Percentiles rank a stretch among this genome's conserved stretches.
Conservation (phyloP, 73 alveolate genomes). For the Urostyla sp. region DNA sequence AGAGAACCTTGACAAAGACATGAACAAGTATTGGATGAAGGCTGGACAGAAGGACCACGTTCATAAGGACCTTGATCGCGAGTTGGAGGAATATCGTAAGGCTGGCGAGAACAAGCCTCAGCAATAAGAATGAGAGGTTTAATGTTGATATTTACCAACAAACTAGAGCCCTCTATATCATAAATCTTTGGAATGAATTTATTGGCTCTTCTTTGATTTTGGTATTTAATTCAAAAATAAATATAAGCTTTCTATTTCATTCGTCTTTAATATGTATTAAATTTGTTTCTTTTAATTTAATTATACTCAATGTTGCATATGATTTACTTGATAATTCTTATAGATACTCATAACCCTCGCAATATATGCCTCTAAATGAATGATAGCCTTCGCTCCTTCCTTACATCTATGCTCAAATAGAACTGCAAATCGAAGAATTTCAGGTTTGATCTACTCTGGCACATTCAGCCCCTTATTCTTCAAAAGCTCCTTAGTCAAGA, state of each 20-base stretch:
- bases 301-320: not conserved
- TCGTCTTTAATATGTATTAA: not conserved
- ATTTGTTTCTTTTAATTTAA: not conserved
- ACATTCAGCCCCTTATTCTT: not conserved
- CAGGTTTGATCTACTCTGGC: slow-evolving; percentile 74
- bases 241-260: not conserved
- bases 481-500: slow-evolving; percentile 73
- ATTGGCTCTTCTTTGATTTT: not conserved
- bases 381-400: slow-evolving; percentile 92
- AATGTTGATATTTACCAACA: not conserved
- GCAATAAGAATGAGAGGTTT: not conserved
- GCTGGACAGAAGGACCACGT: slow-evolving; percentile 14
- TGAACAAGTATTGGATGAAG: slow-evolving; percentile 9
- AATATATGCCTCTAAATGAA: slow-evolving; percentile 96
- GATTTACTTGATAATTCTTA: slow-evolving; percentile 11
- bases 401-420: slow-evolving; percentile 86
- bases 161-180: not conserved
- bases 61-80: slow-evolving; percentile 6
- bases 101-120: not conserved
- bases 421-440: slow-evolving; percentile 81
- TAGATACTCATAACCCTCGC: slow-evolving; percentile 85
- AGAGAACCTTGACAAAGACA: slow-evolving; percentile 1
- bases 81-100: slow-evolving; percentile 15
- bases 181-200: not conserved
- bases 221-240: not conserved